phyloP scores from a whole-genome alignment of 768 basidiomycete species.

The Asterophora parasitica region DNA sequence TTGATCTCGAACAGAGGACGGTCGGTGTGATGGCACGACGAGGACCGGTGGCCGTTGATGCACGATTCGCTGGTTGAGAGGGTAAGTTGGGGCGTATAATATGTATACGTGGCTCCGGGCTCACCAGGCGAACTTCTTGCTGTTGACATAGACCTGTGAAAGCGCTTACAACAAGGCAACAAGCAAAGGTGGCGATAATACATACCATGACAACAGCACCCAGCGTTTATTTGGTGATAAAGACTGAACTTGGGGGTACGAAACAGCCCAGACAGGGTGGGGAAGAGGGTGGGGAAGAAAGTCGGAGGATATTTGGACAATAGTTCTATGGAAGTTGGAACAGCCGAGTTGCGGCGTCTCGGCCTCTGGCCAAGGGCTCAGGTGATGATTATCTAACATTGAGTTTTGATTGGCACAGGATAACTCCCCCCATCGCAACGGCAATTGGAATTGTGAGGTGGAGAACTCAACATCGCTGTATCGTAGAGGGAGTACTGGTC shows the following conservation, averaged over 20 bases:
- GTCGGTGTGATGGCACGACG: constrained; percentile 80
- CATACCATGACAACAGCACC: constrained; percentile 11
- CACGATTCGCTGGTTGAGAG: constrained; percentile 67
- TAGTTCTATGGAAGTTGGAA: too few species aligned
- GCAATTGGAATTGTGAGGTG: too few species aligned
- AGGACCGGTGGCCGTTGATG: constrained; percentile 92
- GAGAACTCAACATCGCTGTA: too few species aligned
- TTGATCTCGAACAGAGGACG: constrained; percentile 91
- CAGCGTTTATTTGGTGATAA: neutral
- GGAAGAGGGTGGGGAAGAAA: neutral
- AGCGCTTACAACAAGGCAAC: neutral
- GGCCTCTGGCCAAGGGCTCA: neutral
- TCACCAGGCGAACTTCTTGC: constrained; percentile 74
- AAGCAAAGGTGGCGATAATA: neutral
- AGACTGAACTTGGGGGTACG: neutral
- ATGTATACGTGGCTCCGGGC: constrained; percentile 12
- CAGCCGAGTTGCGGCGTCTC: too few species aligned
- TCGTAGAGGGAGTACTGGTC: too few species aligned
- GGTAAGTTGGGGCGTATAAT: constrained; percentile 5
- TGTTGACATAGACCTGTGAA: constrained; percentile 65
- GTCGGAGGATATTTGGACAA: neutral
- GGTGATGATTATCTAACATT: neutral
- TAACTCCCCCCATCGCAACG: too few species aligned
- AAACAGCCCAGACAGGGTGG: neutral
- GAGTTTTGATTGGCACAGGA: too few species aligned